phyloP scores from a whole-genome alignment of 306 rosid species.

The Rosa rugosa region DNA sequence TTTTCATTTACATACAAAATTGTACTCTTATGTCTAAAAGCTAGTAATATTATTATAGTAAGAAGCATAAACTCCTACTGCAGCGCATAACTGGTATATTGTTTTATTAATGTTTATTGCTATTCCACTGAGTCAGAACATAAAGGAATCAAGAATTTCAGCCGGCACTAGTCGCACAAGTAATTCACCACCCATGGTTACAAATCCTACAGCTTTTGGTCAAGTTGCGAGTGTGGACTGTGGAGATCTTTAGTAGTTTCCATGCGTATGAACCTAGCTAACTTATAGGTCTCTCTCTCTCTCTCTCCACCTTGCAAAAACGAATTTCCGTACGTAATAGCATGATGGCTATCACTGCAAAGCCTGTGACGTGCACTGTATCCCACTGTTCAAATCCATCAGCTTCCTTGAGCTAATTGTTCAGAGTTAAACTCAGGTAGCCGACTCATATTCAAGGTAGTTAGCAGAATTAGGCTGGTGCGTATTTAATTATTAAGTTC shows the following conservation, averaged over 20 bases:
- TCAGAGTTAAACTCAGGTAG: slow-evolving; percentile 6
- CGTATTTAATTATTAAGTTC: not conserved
- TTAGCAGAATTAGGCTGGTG: not conserved
- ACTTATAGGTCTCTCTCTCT: not conserved
- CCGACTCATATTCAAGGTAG: not conserved
- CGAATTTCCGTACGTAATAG: slow-evolving; percentile 15
- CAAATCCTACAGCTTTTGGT: slow-evolving; percentile 7
- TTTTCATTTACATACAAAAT: no score
- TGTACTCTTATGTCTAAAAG: no score
- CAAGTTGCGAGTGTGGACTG: not conserved
- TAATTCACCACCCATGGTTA: not conserved
- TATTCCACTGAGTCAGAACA: slow-evolving; percentile 1
- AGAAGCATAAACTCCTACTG: slow-evolving; percentile 4
- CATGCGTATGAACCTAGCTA: not conserved
- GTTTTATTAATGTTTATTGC: not conserved
- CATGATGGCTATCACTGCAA: slow-evolving; percentile 11
- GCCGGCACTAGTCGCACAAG: not conserved
- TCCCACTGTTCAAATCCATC: slow-evolving; percentile 20
- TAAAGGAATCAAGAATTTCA: not conserved
- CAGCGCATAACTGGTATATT: not conserved
- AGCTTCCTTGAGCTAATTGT: slow-evolving; percentile 1
- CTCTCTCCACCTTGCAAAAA: not conserved
- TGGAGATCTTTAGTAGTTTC: not conserved
- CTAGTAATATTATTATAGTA: slow-evolving; percentile 13
- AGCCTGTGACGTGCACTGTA: slow-evolving; percentile 21